These are phyloP conservation scores for Fusarium protoensiforme DNA, from an alignment of 2,329 filamentous ascomycete species.

Conservation along the genomic window DNA sequence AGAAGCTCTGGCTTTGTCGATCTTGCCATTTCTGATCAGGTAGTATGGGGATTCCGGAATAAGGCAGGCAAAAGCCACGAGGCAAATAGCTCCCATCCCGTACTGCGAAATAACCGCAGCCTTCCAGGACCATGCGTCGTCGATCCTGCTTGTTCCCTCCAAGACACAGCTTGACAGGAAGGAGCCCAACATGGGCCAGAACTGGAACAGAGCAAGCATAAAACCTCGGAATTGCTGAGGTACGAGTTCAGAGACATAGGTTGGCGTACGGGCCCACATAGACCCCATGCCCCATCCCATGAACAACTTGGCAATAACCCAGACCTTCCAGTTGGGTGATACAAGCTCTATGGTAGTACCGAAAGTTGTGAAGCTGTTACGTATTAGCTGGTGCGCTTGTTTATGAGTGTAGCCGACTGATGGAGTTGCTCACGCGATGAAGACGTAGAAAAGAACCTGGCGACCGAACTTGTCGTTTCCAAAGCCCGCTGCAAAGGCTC, in stretches of 20 bases:
- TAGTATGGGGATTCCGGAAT: constrained; percentile 2
- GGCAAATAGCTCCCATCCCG: background rate
- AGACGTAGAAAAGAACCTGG: background rate
- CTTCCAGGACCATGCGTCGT: constrained; percentile 2
- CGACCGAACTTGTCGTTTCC: background rate
- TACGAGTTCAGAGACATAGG: background rate
- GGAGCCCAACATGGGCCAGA: background rate
- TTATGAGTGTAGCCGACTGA: background rate
- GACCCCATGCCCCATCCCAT: background rate
- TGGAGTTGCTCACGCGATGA: no score
- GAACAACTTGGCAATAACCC: background rate
- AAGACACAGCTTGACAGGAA: background rate
- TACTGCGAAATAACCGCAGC: background rate
- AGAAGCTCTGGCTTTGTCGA: background rate
- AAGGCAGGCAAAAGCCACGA: background rate
- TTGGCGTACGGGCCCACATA: background rate
- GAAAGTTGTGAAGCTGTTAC: background rate
- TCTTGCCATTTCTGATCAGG: background rate
- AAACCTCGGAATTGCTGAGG: background rate
- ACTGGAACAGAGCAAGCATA: background rate
- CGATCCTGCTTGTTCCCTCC: background rate
- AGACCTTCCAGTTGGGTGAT: background rate
- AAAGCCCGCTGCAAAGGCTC: background rate
- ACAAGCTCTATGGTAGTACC: background rate
- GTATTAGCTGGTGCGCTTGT: no score